Conservation (phyloP, 345 rosid genomes). For the Dipteronia dyeriana region DNA sequence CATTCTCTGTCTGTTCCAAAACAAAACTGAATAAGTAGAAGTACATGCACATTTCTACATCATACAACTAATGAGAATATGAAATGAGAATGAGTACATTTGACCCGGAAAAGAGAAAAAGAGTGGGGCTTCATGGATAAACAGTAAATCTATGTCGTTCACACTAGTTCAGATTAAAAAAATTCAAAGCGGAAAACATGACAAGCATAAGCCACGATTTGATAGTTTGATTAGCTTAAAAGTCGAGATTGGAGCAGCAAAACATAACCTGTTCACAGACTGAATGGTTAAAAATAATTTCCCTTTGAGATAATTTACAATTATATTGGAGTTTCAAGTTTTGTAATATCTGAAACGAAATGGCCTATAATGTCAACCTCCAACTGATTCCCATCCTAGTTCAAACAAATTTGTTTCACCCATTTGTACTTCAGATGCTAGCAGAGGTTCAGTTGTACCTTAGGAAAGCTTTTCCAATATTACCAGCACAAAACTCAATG, state of each 20-base stretch:
- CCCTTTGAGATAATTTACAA: background rate
- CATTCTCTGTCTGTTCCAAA: constrained; percentile 79
- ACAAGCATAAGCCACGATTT: background rate
- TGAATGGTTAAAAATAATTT: background rate
- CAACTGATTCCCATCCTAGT: constrained; percentile 1
- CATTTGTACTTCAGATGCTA: background rate
- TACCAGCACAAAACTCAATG: background rate
- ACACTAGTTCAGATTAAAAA: background rate
- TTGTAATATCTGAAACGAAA: background rate
- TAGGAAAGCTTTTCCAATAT: background rate
- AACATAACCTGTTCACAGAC: background rate
- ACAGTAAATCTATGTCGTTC: background rate
- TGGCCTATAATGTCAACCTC: background rate
- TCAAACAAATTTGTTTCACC: constrained; percentile 3
- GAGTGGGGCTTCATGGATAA: background rate
- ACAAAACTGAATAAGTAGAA: constrained; percentile 14
- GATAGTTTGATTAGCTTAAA: too few species aligned
- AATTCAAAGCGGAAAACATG: background rate
- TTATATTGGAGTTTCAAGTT: background rate
- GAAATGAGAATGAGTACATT: background rate
- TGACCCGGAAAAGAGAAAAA: background rate
- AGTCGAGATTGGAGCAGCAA: too few species aligned
- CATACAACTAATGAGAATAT: background rate
- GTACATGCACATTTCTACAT: background rate
- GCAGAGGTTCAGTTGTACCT: background rate